phyloP scores from a whole-genome alignment of 306 rosid genomes.

The Cucurbita ficifolia region DNA sequence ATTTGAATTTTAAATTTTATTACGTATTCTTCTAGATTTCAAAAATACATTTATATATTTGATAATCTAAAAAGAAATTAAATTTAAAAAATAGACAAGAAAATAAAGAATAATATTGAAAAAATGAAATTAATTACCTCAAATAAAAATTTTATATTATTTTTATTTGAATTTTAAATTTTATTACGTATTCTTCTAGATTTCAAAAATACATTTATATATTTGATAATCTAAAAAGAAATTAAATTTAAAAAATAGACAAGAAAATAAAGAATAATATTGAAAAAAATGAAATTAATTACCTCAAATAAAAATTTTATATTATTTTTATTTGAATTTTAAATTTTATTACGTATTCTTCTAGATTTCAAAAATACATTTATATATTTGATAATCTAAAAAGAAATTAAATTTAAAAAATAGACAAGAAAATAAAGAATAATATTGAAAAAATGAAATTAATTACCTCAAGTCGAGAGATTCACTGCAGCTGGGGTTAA shows the following conservation, averaged over 20 bases:
- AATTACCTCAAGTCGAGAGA: constrained; percentile 33
- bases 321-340: background rate
- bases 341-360: background rate
- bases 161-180: background rate
- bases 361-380: background rate
- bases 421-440: background rate
- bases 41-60: background rate
- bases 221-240: background rate
- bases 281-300: too few relatives aligned
- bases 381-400: background rate
- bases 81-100: background rate
- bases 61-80: background rate
- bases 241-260: background rate
- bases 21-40: background rate
- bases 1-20: background rate
- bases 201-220: background rate
- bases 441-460: background rate
- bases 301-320: background rate
- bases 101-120: background rate
- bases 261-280: background rate
- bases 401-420: background rate
- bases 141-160: background rate
- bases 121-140: too few relatives aligned
- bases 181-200: background rate
- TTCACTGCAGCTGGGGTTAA: constrained; percentile 4